phyloP scores from a whole-genome alignment of 2,329 filamentous ascomycete species.

The Penicillium griseofulvum region DNA sequence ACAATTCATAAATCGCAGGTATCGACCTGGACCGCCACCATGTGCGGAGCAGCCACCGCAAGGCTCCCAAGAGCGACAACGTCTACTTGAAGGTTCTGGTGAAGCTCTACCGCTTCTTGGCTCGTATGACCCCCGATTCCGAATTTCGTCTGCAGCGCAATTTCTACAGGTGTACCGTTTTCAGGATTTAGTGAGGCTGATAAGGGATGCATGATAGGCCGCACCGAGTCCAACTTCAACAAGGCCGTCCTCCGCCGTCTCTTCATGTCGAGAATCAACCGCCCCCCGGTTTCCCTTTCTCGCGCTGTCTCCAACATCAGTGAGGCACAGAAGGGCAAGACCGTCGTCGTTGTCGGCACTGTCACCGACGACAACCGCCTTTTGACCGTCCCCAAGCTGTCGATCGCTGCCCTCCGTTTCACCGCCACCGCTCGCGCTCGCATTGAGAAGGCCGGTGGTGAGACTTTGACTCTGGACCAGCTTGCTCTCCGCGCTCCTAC shows the following conservation, averaged over 20 bases:
- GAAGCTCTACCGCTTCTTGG: conserved; percentile 97
- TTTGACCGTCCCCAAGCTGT: conserved; percentile 84
- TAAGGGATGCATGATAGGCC: conserved; percentile 56
- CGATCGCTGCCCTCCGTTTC: conserved; percentile 91
- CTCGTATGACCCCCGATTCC: conserved; percentile 58
- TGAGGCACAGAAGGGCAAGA: conserved; percentile 65
- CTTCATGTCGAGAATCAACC: conserved; percentile 98
- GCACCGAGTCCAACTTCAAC: conserved; percentile 98
- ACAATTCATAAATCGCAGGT: conserved; percentile 37
- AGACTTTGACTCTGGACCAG: conserved; percentile 94
- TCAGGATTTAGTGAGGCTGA: conserved; percentile 18
- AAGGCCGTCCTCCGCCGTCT: conserved; percentile 96
- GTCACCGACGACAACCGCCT: conserved; percentile 98
- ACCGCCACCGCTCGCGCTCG: conserved; percentile 93
- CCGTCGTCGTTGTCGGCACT: conserved; percentile 88
- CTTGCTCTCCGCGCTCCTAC: conserved; percentile 92
- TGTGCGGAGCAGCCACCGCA: conserved; percentile 72
- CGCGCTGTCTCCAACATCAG: conserved; percentile 70
- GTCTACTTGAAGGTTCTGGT: conserved; percentile 95
- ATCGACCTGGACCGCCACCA: conserved; percentile 62
- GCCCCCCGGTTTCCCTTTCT: conserved; percentile 89
- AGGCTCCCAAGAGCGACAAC: conserved; percentile 97
- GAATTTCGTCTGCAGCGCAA: conserved; percentile 9
- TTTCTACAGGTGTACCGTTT: conserved; percentile 5
- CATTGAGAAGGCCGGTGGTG: conserved; percentile 89